Evolutionary conservation across 495 filamentous ascomycete species (phyloP).

Genomic region (Astrocystis sublimbata): DNA sequence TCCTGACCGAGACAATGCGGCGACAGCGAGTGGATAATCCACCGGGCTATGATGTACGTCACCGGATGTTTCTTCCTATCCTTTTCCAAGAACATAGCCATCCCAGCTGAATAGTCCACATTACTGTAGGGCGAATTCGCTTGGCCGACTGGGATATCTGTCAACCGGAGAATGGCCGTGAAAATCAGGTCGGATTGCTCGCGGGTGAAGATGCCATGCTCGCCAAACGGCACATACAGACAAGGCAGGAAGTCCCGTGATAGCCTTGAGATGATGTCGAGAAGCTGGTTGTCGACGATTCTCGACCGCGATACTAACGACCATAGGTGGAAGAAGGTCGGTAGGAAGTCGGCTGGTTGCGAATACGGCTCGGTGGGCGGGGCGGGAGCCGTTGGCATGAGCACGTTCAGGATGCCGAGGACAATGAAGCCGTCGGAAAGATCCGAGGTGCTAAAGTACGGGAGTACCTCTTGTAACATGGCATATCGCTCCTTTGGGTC

Average conservation of each 20-base stretch:
- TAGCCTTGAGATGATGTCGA: conserved; percentile 86
- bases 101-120: conserved; percentile 78
- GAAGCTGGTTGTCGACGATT: conserved; percentile 78
- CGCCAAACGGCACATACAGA: conserved; percentile 74
- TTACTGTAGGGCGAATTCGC: conserved; percentile 89
- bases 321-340: conserved; percentile 95
- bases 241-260: conserved; percentile 78
- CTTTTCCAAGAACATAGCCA: conserved; percentile 82
- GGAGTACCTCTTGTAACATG: conserved; percentile 92
- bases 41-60: conserved; percentile 88
- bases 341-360: conserved; percentile 79
- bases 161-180: conserved; percentile 81
- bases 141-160: conserved; percentile 97
- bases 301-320: conserved; percentile 88
- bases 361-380: conserved; percentile 69
- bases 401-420: conserved; percentile 75
- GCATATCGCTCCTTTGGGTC: conserved; percentile 80
- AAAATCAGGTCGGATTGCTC: conserved; percentile 94
- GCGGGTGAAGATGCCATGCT: conserved; percentile 86
- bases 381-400: conserved; percentile 83
- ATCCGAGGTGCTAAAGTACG: conserved; percentile 94
- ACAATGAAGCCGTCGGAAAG: conserved; percentile 88
- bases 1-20: conserved; percentile 76
- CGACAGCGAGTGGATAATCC: conserved; percentile 92
- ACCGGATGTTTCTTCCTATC: conserved; percentile 91